These are phyloP conservation scores for Magnolia kwangsiensis DNA, from an alignment of 164 flowering plant species.

Conservation along the genomic window DNA sequence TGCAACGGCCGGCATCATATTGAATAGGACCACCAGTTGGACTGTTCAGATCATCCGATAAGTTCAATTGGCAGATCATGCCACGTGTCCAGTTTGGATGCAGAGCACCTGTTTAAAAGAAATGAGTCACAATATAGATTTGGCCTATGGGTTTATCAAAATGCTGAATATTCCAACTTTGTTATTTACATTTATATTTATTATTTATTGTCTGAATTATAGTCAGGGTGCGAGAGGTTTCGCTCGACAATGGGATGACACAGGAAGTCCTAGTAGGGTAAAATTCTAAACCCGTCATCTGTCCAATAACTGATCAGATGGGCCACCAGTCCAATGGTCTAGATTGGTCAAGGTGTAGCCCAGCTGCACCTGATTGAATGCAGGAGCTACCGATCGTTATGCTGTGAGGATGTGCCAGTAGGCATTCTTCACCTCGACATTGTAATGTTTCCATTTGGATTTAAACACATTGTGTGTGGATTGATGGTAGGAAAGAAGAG, in stretches of 20 bases:
- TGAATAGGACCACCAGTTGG: too few species aligned
- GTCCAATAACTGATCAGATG: background rate
- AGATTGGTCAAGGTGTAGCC: too few species aligned
- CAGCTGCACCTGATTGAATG: too few species aligned
- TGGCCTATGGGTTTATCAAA: background rate
- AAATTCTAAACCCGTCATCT: background rate
- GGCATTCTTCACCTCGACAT: too few species aligned
- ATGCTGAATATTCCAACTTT: background rate
- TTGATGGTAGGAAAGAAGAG: constrained; percentile 32
- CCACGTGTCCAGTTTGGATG: background rate
- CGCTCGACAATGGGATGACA: constrained; percentile 8
- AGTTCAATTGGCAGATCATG: too few species aligned
- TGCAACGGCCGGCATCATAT: too few species aligned
- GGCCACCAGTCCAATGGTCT: too few species aligned
- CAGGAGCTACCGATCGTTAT: too few species aligned
- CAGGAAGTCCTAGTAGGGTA: constrained; percentile 16
- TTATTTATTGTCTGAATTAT: background rate
- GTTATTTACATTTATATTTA: background rate
- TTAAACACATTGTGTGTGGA: background rate
- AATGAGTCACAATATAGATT: too few species aligned
- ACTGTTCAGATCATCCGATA: too few species aligned
- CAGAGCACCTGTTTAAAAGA: background rate
- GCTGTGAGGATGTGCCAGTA: too few species aligned
- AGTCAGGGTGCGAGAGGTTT: constrained; percentile 20
- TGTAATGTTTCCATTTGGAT: too few species aligned